A percentile compares a stretch with the other conserved stretches of the same genome.
phyloP scores from a whole-genome alignment of 169 alveolate species.

The Besnoitia besnoiti region DNA sequence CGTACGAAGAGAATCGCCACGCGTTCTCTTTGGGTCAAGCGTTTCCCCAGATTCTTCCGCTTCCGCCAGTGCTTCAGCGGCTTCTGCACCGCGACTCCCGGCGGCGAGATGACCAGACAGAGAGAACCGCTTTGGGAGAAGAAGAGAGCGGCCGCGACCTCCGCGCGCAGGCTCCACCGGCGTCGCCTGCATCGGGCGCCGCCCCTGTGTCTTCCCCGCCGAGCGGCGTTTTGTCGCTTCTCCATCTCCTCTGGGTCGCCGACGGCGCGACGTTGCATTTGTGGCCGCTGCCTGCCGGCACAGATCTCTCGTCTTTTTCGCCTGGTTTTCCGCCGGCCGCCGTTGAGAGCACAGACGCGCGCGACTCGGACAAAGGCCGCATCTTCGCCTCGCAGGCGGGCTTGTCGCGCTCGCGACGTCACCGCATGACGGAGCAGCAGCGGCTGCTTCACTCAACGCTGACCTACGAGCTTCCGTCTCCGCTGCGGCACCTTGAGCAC shows the following conservation, averaged over 20 bases:
- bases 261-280: background rate
- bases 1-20: constrained; percentile 32
- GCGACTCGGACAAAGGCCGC: background rate
- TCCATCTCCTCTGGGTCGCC: background rate
- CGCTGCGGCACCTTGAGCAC: background rate
- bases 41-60: background rate
- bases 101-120: too few species aligned
- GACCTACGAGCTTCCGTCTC: background rate
- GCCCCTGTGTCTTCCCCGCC: background rate
- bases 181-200: background rate
- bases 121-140: too few species aligned
- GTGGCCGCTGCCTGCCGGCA: background rate
- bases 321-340: background rate
- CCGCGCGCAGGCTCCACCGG: background rate
- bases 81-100: background rate
- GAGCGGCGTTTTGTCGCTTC: background rate
- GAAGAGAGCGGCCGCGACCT: background rate
- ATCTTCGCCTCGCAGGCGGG: background rate
- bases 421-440: background rate
- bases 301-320: background rate
- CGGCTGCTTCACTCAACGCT: background rate
- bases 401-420: background rate
- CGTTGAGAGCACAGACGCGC: background rate
- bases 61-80: constrained; percentile 8
- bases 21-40: background rate